Evolutionary conservation across 2,329 filamentous ascomycete genomes (phyloP).

Genomic region (Tolypocladium album): DNA sequence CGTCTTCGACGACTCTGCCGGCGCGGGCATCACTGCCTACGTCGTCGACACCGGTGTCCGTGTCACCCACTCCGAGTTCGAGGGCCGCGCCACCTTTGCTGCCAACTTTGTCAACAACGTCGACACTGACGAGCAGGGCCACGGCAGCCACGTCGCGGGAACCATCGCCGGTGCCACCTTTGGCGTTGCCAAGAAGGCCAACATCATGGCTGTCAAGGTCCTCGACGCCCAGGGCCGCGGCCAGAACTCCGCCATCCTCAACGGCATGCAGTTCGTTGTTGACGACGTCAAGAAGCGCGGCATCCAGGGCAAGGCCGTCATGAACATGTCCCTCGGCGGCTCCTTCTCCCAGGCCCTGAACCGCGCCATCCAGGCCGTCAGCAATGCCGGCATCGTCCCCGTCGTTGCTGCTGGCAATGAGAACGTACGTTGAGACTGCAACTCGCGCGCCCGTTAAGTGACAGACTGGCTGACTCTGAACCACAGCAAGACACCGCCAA

Average conservation of each 20-base stretch:
- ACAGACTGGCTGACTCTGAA: slow-evolving; percentile 9
- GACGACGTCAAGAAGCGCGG: slow-evolving; percentile 31
- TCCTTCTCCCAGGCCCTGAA: slow-evolving; percentile 38
- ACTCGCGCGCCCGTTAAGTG: neutral
- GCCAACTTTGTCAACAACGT: slow-evolving; percentile 39
- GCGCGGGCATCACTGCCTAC: slow-evolving; percentile 48
- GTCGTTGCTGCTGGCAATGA: slow-evolving; percentile 53
- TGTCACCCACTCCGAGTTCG: slow-evolving; percentile 43
- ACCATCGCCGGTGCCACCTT: slow-evolving; percentile 50
- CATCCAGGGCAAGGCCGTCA: slow-evolving; percentile 41
- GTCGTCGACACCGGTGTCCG: slow-evolving; percentile 57
- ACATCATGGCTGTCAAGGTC: slow-evolving; percentile 49
- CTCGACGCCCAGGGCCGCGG: slow-evolving; percentile 32
- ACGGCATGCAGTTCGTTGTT: slow-evolving; percentile 47
- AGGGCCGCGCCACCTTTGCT: slow-evolving; percentile 41
- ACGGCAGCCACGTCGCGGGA: slow-evolving; percentile 54
- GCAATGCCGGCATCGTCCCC: slow-evolving; percentile 40
- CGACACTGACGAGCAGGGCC: slow-evolving; percentile 48
- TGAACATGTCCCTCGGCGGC: slow-evolving; percentile 55
- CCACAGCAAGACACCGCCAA: slow-evolving; percentile 33
- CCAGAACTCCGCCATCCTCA: slow-evolving; percentile 33
- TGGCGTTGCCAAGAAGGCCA: slow-evolving; percentile 49
- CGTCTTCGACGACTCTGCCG: slow-evolving; percentile 41
- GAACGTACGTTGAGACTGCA: slow-evolving; percentile 19
- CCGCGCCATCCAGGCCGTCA: slow-evolving; percentile 39